Percentiles rank a stretch among this genome's conserved stretches.
Conservation (phyloP, 805 yeast genomes). For the Komagataella pastoris region DNA sequence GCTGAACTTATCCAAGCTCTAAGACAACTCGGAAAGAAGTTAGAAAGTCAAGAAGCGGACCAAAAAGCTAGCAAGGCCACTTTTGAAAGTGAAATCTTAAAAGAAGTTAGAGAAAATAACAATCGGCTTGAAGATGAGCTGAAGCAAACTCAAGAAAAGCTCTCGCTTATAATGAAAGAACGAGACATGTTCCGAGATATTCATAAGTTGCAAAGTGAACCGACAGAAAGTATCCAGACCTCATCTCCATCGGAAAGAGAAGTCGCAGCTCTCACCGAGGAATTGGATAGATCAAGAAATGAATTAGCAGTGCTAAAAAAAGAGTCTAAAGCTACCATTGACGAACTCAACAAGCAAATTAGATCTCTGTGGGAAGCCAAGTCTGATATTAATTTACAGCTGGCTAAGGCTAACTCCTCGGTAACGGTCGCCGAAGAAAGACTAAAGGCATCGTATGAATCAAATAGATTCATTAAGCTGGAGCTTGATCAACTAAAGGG, state of each 20-base stretch:
- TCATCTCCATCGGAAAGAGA: not conserved
- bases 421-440: slow-evolving; percentile 41
- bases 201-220: not conserved
- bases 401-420: slow-evolving; percentile 43
- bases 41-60: slow-evolving; percentile 47
- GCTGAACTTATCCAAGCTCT: slow-evolving; percentile 56
- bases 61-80: slow-evolving; percentile 20
- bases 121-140: slow-evolving; percentile 47
- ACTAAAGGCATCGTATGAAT: slow-evolving; percentile 23
- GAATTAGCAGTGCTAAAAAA: not conserved
- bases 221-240: not conserved
- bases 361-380: slow-evolving; percentile 9
- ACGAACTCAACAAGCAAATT: slow-evolving; percentile 19
- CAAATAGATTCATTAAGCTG: slow-evolving; percentile 22
- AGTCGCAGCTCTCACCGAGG: not conserved
- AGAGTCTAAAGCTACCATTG: slow-evolving; percentile 34
- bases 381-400: slow-evolving; percentile 24
- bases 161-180: slow-evolving; percentile 45
- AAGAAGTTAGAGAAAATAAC: slow-evolving; percentile 61
- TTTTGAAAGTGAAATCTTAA: slow-evolving; percentile 33
- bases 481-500: slow-evolving; percentile 33
- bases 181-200: slow-evolving; percentile 41
- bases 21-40: slow-evolving; percentile 55
- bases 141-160: slow-evolving; percentile 32
- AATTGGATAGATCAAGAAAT: not conserved